phyloP scores from a whole-genome alignment of 1,284 basidiomycete species.

The Irpex rosettiformis region DNA sequence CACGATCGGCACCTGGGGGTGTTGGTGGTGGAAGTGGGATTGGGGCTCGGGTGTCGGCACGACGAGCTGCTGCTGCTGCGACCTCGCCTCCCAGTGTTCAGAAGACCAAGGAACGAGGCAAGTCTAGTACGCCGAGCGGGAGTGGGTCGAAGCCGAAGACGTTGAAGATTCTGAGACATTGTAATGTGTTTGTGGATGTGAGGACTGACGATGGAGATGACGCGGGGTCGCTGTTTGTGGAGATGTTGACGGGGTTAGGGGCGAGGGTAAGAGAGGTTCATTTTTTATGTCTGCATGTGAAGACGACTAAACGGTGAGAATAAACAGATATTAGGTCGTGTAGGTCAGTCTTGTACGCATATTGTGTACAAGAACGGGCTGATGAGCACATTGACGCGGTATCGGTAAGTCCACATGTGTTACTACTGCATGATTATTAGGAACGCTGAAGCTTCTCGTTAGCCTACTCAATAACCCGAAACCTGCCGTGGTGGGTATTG shows the following conservation, averaged over 20 bases:
- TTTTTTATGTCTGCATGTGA: background rate
- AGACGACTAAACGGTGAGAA: background rate
- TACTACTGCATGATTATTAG: background rate
- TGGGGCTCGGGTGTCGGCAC: slow-evolving; percentile 17
- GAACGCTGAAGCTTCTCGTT: background rate
- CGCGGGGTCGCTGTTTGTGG: slow-evolving; percentile 77
- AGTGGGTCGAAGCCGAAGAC: slow-evolving; percentile 13
- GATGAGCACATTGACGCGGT: slow-evolving; percentile 73
- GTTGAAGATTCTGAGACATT: slow-evolving; percentile 61
- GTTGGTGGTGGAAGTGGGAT: slow-evolving; percentile 12
- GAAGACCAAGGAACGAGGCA: background rate
- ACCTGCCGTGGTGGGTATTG: slow-evolving; percentile 80
- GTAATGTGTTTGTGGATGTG: slow-evolving; percentile 88
- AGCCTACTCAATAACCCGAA: slow-evolving; percentile 66
- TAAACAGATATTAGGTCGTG: slow-evolving; percentile 52
- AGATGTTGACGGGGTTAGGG: slow-evolving; percentile 80
- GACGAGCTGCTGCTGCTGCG: slow-evolving; percentile 8
- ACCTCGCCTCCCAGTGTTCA: background rate
- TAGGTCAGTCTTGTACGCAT: slow-evolving; percentile 83
- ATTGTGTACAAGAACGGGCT: slow-evolving; percentile 89
- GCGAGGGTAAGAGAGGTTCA: slow-evolving; percentile 63
- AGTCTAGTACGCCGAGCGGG: slow-evolving; percentile 6
- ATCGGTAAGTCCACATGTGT: slow-evolving; percentile 43
- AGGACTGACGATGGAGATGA: slow-evolving; percentile 85
- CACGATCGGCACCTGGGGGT: slow-evolving; percentile 15